These are phyloP conservation scores for Blastocystis sp. DNA, from an alignment of 352 stramenopile genomes.

Conservation along the genomic window DNA sequence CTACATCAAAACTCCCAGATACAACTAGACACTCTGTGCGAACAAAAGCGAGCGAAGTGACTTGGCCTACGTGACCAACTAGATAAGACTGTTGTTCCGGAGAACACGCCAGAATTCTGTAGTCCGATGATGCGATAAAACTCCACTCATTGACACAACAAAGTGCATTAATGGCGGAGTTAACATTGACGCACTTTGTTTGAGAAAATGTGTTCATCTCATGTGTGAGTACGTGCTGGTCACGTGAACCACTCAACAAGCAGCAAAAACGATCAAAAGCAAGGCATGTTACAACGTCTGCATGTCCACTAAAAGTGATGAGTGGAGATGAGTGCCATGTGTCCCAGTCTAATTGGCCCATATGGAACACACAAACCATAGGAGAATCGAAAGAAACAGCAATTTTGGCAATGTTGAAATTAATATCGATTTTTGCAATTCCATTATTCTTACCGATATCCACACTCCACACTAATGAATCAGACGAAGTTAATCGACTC, in stretches of 20 bases:
- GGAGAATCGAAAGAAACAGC: background rate
- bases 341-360: background rate
- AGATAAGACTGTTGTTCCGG: background rate
- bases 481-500: background rate
- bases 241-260: background rate
- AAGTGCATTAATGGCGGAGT: background rate
- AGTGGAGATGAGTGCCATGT: background rate
- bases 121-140: background rate
- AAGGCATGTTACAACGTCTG: background rate
- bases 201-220: background rate
- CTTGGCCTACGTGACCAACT: background rate
- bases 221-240: background rate
- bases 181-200: background rate
- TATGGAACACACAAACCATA: background rate
- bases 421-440: background rate
- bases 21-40: background rate
- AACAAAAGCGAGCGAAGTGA: background rate
- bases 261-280: background rate
- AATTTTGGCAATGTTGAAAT: background rate
- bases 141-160: background rate
- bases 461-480: background rate
- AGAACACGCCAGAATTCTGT: background rate
- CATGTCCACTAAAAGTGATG: background rate
- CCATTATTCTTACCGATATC: background rate
- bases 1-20: background rate